Base-by-base conservation (phyloP, 2,329 filamentous ascomycete species). In the Penicillium sp. region DNA sequence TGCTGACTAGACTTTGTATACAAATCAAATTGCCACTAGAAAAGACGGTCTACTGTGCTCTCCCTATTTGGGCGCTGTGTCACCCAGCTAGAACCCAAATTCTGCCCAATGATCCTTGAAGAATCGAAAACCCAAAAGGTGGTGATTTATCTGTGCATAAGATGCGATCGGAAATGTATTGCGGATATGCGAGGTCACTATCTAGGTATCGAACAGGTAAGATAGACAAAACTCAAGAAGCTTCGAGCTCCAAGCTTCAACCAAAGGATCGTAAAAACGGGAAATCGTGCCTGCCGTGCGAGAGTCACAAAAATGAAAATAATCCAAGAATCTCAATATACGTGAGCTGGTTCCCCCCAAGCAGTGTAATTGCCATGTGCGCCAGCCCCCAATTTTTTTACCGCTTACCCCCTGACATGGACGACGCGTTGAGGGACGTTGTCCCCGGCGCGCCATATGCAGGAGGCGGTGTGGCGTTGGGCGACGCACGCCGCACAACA, bases 361-460 rank as follows among this genome's bases (percentile, higher is more conserved):
- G 25, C 19, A 27, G 6, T 10, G 21, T 25, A 21, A 29, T n/a
- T 23, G n/a, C 41, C 23, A 39, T 53, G 39, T 4, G 39, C 36
- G 21, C 53, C 46, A 55, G 47, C 53, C 52, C 34, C 52, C 52
- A 33, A 4, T 3, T 21, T 43, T 44, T 44, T 57, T 65, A 73
- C 49, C 68, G 67, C 63, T 74, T 75, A 7, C 65, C 66, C 55
- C 70, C 69, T 34, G 69, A 61, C 68, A 70, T 68, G 4, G 68
- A 53, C 29, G 68, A 66, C 4, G 68, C 72, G 7, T 70, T 68
- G 29, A 76, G 59, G 8, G 72, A 74, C 31, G 61, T 60, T 8
- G 73, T 76, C 23, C 69, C 70, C 29, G 70, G 57, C 25, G 73
- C 70, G 36, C 71, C 73, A 53, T 77, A 77, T 29, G 75, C 73